Evolutionary conservation across 2,329 filamentous ascomycete species (phyloP).

Genomic region (Ilyonectria robusta): DNA sequence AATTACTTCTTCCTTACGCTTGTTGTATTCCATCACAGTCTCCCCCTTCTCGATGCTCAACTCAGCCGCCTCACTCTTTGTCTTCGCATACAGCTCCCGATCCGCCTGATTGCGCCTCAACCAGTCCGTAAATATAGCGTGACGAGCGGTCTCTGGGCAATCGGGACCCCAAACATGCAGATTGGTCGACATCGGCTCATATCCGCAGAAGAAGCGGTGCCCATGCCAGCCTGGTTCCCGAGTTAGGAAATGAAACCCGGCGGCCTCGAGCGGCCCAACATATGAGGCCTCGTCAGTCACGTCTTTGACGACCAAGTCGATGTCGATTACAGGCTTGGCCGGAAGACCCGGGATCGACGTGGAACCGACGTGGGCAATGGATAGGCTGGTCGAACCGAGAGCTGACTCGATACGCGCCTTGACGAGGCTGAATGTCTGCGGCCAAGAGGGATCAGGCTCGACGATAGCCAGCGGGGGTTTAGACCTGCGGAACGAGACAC

Average conservation of each 20-base stretch:
- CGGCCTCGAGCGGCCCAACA: conserved; percentile 57
- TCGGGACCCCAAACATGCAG: conserved; percentile 64
- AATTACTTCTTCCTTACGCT: conserved; percentile 58
- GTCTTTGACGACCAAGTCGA: conserved; percentile 63
- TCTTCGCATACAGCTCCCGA: conserved; percentile 55
- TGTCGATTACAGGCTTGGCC: conserved; percentile 67
- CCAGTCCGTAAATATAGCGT: conserved; percentile 62
- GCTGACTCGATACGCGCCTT: conserved; percentile 53
- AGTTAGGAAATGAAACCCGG: conserved; percentile 61
- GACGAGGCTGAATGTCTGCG: conserved; percentile 48
- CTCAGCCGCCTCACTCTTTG: conserved; percentile 55
- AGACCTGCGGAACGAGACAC: conserved; percentile 45
- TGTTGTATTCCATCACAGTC: conserved; percentile 56
- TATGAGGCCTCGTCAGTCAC: conserved; percentile 59
- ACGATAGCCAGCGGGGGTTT: conserved; percentile 50
- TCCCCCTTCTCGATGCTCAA: conserved; percentile 44
- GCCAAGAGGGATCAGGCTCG: conserved; percentile 56
- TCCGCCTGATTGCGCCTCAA: conserved; percentile 56
- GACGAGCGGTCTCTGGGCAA: conserved; percentile 58
- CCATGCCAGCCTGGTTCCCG: conserved; percentile 63
- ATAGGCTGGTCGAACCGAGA: conserved; percentile 53
- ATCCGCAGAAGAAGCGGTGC: conserved; percentile 61
- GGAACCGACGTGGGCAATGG: conserved; percentile 63
- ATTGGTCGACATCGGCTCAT: conserved; percentile 57
- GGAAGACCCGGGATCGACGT: conserved; percentile 64